Percentiles rank a stretch among this genome's conserved stretches.
Evolutionary conservation across 2,329 filamentous ascomycete genomes (phyloP).

Genomic region (Verticillium longisporum): DNA sequence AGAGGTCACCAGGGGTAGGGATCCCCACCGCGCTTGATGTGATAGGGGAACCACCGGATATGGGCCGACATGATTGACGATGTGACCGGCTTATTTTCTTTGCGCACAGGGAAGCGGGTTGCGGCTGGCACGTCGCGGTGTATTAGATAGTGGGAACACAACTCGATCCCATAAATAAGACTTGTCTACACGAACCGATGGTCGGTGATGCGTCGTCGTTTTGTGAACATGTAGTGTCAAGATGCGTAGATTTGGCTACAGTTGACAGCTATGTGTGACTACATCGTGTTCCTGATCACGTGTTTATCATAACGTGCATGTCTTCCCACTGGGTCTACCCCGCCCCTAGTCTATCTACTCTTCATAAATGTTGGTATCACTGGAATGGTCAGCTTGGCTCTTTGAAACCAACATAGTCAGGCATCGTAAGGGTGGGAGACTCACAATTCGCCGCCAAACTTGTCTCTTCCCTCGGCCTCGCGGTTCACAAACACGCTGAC

Average conservation of each 20-base stretch:
- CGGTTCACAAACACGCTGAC: conserved; percentile 55
- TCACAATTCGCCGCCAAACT: conserved; percentile 34
- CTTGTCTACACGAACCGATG: neutral
- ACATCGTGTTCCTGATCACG: too few relatives aligned
- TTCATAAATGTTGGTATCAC: conserved; percentile 20
- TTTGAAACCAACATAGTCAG: too few relatives aligned
- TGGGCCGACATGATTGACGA: neutral
- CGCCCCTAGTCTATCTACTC: conserved; percentile 8
- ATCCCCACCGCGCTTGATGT: neutral
- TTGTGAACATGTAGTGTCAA: too few relatives aligned
- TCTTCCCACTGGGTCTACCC: neutral
- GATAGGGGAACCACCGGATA: neutral
- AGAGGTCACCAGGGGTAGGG: neutral
- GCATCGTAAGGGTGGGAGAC: conserved; percentile 4
- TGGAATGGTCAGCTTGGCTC: conserved; percentile 6
- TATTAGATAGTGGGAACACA: neutral
- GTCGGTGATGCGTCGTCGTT: too few relatives aligned
- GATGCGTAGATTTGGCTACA: too few relatives aligned
- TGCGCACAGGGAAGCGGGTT: neutral
- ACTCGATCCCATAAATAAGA: neutral
- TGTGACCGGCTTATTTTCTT: neutral
- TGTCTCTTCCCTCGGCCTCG: conserved; percentile 41
- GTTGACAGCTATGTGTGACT: too few relatives aligned
- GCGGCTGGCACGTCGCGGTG: neutral
- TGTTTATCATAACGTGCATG: neutral